Base-by-base conservation (phyloP, 2,329 filamentous ascomycete genomes). In the Colletotrichum cereale region DNA sequence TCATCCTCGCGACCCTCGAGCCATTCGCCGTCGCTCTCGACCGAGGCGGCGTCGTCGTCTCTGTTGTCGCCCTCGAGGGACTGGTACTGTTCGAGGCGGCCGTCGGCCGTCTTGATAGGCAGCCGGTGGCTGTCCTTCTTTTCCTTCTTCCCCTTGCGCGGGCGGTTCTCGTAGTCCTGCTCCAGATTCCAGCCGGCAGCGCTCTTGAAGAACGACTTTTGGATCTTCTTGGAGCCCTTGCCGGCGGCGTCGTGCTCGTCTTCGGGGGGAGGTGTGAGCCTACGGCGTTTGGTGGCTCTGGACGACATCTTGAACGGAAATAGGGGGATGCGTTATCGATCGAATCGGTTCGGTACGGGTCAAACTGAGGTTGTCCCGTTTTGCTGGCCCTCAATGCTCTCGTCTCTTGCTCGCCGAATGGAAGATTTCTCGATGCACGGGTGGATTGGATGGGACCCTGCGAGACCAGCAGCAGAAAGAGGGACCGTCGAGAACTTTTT, bases 161-260 rank as follows among this genome's bases (percentile, higher is more conserved):
- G 91, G 75, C 90, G 90, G 73, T 89, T 89, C 81, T 97, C 95
- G 85, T 98, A 98, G 80, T 94, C 92, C 79, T 97, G 93, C 84
- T 97, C 96, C 60, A 97, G 87, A 78, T 97, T 91, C 95, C 96
- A 98, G 82, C 90, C 91, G 71, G 93, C 87, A 7, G 93, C 94
- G 77, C 89, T 91, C 77, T 89, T 89, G 83, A 93, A 88, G 80
- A 95, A 95, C 65, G 88, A 87, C 75, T 88, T 88, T 69, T 89
- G 86, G n/a, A 85, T 81, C 65, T 82, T 85, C 71, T 78, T 81
- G 4, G 79, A 80, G 8, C 77, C 76, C 57, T 64, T 72, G 56
- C 62, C 65, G 36, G 77, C 71, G 38, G 73, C 75, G 63, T 76
- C 68, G 16, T 78, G 77, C 56, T 86, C 85, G 55, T 85, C 86